Evolutionary conservation across 2,329 filamentous ascomycete genomes (phyloP), one percentile per base, ranked within the genome.

Genomic region (Scolecobasidium constrictum): DNA sequence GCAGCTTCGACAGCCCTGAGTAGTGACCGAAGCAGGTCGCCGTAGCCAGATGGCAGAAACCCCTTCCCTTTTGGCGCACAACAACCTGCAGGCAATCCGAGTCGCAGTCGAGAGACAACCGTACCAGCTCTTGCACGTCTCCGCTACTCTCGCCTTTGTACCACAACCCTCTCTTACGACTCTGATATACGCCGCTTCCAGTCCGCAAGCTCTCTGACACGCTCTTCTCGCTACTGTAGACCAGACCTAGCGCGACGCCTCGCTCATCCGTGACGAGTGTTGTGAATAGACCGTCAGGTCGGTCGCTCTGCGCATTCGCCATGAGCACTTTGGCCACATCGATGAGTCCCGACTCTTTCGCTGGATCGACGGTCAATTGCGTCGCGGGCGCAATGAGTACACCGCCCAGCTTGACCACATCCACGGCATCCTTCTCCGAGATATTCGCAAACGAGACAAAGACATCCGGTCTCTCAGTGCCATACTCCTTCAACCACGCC

Each of bases 71-170:
- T 62, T 98, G 92, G 52, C 77, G 81, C 35, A 96, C 90, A 12
- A 86, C 75, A 60, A 95, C 96, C 51, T 84, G 82, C 53, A 98
- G 65, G 46, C 88, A 93, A 62, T 98, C 92, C 49, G 82, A 82
- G 61, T 98, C 92, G 62, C 92, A 98, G 63, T 98, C 92, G 42
- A 93, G 70, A 1, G 83, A 82, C 50, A 98, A 75, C 45, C 79
- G 79, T 17, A 96, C 71, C 40, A 98, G 71, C 60, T 95, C 81
- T 62, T 98, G 92, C 11, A 85, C 86, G 59, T 96, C 88, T 12
- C 92, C 92, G 42, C 90, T 96, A 6, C 83, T 92, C 41, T 88
- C 85, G 4, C 92, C 92, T 68, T 98, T 98, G 63, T 94, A 83
- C 92, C 92, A 98, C 20, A 98, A 65, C 1, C 92, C 92, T 35